Percentiles rank a stretch among this genome's conserved stretches.
These are phyloP conservation scores for Boletellus emodensis DNA, from an alignment of 768 basidiomycete genomes.

Conservation along the genomic window DNA sequence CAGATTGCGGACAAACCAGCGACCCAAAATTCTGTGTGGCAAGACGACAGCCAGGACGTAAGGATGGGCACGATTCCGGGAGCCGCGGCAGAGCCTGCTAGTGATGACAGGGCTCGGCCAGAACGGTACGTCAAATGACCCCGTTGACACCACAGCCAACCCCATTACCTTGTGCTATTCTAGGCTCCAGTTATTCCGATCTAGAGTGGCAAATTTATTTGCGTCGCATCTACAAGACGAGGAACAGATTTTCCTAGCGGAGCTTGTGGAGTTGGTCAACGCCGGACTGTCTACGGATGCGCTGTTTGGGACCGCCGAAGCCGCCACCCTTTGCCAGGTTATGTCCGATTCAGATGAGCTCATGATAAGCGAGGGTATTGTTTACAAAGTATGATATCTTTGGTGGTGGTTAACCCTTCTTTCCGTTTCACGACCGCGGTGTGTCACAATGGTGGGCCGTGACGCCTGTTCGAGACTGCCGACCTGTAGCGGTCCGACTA, in stretches of 20 bases:
- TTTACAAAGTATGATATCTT: constrained; percentile 68
- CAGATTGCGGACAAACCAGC: constrained; percentile 26
- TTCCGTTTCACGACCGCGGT: no score
- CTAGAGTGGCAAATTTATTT: constrained; percentile 69
- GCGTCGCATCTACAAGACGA: constrained; percentile 64
- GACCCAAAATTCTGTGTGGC: constrained; percentile 59
- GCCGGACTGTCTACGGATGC: constrained; percentile 61
- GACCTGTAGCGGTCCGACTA: no score
- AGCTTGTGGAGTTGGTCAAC: constrained; percentile 73
- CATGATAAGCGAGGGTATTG: constrained; percentile 82
- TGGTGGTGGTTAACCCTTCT: no score
- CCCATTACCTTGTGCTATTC: not conserved
- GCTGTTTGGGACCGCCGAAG: constrained; percentile 81
- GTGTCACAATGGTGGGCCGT: no score
- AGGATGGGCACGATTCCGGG: constrained; percentile 53
- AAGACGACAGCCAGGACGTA: constrained; percentile 62
- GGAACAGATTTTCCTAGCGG: constrained; percentile 68
- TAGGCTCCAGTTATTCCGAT: constrained; percentile 79
- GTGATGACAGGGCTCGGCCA: constrained; percentile 44
- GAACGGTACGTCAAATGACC: constrained; percentile 51
- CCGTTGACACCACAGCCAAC: not conserved
- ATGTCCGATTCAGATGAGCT: constrained; percentile 76
- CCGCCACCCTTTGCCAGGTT: constrained; percentile 58
- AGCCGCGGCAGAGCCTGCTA: constrained; percentile 33
- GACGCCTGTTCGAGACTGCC: no score